A percentile compares a stretch with the other conserved stretches of the same genome.
phyloP scores from a whole-genome alignment of 345 rosid species.

The Moricandia arvensis region DNA sequence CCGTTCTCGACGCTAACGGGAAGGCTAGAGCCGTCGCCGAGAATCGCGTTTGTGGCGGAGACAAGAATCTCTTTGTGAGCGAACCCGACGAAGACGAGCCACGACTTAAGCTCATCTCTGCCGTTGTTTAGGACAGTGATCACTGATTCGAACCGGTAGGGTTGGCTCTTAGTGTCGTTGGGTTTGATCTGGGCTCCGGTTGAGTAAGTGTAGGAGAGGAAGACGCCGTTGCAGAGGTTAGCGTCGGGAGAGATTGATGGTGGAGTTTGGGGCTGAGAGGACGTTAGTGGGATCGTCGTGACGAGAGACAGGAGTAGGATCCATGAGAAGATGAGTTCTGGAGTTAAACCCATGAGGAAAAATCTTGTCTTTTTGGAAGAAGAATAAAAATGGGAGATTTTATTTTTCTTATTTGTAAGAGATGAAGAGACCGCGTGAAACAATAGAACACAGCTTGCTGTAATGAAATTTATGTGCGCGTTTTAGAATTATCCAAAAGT shows the following conservation, averaged over 20 bases:
- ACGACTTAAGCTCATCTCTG: slow-evolving; percentile 62
- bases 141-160: slow-evolving; percentile 81
- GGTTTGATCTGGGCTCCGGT: slow-evolving; percentile 63
- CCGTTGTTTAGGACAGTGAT: slow-evolving; percentile 74
- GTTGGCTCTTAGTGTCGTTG: slow-evolving; percentile 55
- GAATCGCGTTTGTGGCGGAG: slow-evolving; percentile 69
- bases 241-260: slow-evolving; percentile 43
- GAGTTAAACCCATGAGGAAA: slow-evolving; percentile 33
- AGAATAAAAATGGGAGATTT: slow-evolving; percentile 13
- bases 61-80: slow-evolving; percentile 69
- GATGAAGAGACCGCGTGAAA: slow-evolving; percentile 40
- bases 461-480: slow-evolving; percentile 26
- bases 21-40: slow-evolving; percentile 63
- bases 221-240: slow-evolving; percentile 60
- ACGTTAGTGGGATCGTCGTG: slow-evolving; percentile 32
- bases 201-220: slow-evolving; percentile 54
- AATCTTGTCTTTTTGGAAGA: background rate
- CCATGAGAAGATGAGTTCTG: slow-evolving; percentile 1
- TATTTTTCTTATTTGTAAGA: background rate
- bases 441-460: slow-evolving; percentile 40
- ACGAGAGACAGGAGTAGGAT: slow-evolving; percentile 22
- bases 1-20: slow-evolving; percentile 83
- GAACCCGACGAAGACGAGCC: slow-evolving; percentile 77
- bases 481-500: slow-evolving; percentile 15
- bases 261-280: slow-evolving; percentile 42